Conservation (phyloP, 163 green algal genomes). For the Scenedesmus sp. region DNA sequence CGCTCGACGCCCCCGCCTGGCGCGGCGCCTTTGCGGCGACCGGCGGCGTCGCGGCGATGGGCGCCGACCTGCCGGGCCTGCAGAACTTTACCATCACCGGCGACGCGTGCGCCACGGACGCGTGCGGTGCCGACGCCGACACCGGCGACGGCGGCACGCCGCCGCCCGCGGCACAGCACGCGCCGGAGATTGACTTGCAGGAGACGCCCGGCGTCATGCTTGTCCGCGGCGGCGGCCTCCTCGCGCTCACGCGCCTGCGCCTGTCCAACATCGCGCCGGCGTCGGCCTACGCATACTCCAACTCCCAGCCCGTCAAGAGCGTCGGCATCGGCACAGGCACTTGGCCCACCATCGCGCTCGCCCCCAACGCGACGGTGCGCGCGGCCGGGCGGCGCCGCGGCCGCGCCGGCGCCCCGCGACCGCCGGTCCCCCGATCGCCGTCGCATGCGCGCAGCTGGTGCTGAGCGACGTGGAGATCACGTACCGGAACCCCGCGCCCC, state of each 20-base stretch:
- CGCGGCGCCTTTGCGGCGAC: constrained; percentile 1
- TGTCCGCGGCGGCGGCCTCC: not conserved
- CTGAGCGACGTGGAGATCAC: not conserved
- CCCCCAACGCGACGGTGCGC: constrained; percentile 4
- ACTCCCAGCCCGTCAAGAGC: constrained; percentile 2
- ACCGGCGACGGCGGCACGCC: too few species aligned
- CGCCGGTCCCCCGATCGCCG: too few species aligned
- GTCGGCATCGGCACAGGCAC: constrained; percentile 20
- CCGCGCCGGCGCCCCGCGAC: too few species aligned
- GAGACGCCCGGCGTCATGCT: not conserved
- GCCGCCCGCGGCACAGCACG: too few species aligned
- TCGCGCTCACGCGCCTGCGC: constrained; percentile 6
- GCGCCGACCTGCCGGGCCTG: not conserved
- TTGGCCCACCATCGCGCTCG: constrained; percentile 22
- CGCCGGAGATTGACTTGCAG: not conserved
- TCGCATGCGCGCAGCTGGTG: not conserved
- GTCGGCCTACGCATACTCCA: not conserved
- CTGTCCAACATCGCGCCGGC: not conserved
- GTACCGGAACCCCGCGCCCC: constrained; percentile 9
- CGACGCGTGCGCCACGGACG: too few species aligned
- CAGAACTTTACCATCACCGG: not conserved
- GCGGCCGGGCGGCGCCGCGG: too few species aligned
- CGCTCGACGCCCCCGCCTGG: not conserved
- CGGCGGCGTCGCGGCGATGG: constrained; percentile 12
- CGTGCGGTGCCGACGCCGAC: too few species aligned